These are phyloP conservation scores for Bombardia bombarda DNA, from an alignment of 495 filamentous ascomycete genomes.

Conservation along the genomic window DNA sequence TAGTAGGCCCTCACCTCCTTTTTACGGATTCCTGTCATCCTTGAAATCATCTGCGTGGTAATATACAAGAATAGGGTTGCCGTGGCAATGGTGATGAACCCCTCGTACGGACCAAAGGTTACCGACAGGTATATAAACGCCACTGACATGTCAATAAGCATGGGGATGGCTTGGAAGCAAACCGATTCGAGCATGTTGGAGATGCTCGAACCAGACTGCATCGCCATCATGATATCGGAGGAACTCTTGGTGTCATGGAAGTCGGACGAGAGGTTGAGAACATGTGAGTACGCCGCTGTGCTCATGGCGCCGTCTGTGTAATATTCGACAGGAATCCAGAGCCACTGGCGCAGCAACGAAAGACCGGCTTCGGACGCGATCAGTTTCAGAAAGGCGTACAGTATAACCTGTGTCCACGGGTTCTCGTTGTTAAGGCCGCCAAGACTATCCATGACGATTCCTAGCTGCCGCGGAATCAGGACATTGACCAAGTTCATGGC, in stretches of 20 bases:
- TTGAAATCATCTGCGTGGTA: constrained; percentile 44
- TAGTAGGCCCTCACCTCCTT: constrained; percentile 34
- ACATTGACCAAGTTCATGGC: constrained; percentile 54
- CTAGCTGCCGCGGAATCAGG: constrained; percentile 58
- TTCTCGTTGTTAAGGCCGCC: constrained; percentile 28
- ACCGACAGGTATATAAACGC: constrained; percentile 62
- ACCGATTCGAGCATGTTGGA: constrained; percentile 57
- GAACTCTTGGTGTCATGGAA: constrained; percentile 71
- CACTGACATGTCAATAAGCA: constrained; percentile 62
- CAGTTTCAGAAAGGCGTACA: constrained; percentile 48
- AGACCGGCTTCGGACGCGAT: constrained; percentile 50
- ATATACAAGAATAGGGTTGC: constrained; percentile 55
- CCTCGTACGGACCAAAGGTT: constrained; percentile 67
- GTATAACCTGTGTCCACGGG: constrained; percentile 46
- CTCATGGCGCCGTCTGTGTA: constrained; percentile 54
- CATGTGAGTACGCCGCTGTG: constrained; percentile 61
- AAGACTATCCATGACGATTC: constrained; percentile 52
- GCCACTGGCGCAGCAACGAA: constrained; percentile 43
- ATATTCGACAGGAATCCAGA: constrained; percentile 62
- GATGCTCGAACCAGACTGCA: constrained; percentile 56
- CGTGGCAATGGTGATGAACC: constrained; percentile 57
- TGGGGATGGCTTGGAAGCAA: constrained; percentile 59
- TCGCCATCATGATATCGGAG: constrained; percentile 60
- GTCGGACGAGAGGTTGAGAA: constrained; percentile 71
- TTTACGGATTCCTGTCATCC: constrained; percentile 25